phyloP scores from a whole-genome alignment of 192 early-diverging fungal species.

The Coemansia sp. region DNA sequence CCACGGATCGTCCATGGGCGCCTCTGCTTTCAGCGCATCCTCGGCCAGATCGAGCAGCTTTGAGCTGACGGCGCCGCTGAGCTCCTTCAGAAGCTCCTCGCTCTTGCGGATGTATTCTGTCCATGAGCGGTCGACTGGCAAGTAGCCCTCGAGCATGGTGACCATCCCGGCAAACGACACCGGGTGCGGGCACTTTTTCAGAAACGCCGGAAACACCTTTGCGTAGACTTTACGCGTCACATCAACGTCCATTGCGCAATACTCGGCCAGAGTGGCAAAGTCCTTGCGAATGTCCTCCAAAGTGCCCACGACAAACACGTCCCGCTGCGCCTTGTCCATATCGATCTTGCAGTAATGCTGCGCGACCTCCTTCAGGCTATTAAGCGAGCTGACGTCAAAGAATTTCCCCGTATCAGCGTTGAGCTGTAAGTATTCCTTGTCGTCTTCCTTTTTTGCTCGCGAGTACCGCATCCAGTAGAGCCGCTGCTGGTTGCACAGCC shows the following conservation, averaged over 20 bases:
- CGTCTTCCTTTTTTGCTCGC: conserved; percentile 58
- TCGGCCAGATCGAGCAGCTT: conserved; percentile 52
- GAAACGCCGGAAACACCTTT: conserved; percentile 70
- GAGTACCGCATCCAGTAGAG: conserved; percentile 73
- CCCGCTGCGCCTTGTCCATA: conserved; percentile 67
- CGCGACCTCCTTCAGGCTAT: conserved; percentile 78
- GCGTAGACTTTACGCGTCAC: conserved; percentile 76
- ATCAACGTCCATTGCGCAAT: conserved; percentile 88
- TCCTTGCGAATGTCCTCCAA: conserved; percentile 62
- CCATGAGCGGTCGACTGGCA: conserved; percentile 86
- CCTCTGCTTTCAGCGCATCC: conserved; percentile 37
- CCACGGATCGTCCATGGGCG: conserved; percentile 73
- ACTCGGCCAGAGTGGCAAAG: conserved; percentile 71
- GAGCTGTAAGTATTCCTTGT: conserved; percentile 55
- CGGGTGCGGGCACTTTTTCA: conserved; percentile 87
- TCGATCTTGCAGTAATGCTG: conserved; percentile 72
- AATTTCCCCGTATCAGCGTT: conserved; percentile 52
- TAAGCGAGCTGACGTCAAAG: conserved; percentile 62
- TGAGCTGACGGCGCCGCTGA: conserved; percentile 56
- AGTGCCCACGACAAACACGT: conserved; percentile 63
- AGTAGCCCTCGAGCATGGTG: conserved; percentile 82
- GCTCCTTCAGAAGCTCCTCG: conserved; percentile 60
- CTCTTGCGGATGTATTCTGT: conserved; percentile 64
- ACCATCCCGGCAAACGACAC: conserved; percentile 91
- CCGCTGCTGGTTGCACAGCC: conserved; percentile 89